Evolutionary conservation across 768 basidiomycete genomes (phyloP).

Genomic region (Tephrocybe sp.): DNA sequence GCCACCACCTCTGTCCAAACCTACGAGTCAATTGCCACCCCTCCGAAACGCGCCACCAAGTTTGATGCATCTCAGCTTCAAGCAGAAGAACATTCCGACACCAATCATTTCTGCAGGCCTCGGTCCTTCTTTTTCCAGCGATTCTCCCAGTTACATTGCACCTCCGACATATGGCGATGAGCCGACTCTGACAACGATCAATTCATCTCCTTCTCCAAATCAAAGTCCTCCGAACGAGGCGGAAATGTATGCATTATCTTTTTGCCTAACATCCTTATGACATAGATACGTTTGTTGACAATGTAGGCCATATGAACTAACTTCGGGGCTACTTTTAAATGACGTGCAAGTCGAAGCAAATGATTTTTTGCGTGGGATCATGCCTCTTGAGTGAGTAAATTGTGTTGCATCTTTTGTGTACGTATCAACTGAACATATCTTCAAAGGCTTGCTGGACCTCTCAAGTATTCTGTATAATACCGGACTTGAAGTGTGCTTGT

Average conservation of each 20-base stretch:
- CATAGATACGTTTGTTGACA: no score
- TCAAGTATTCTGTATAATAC: no score
- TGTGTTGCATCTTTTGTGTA: not conserved
- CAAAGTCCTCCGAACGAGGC: no score
- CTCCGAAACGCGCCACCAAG: conserved; percentile 5
- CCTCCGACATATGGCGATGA: no score
- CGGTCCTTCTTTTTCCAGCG: no score
- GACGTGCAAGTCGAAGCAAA: conserved; percentile 11
- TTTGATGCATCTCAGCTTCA: conserved; percentile 38
- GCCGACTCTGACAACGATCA: no score
- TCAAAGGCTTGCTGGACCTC: conserved; percentile 33
- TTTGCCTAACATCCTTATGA: no score
- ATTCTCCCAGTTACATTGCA: no score
- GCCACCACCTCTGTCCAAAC: conserved; percentile 12
- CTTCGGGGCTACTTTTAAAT: not conserved
- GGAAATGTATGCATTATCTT: no score
- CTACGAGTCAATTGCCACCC: conserved; percentile 2
- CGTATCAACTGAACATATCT: no score
- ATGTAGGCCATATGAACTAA: not conserved
- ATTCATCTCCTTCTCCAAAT: no score
- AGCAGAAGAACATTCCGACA: conserved; percentile 30
- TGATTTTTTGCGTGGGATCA: conserved; percentile 17
- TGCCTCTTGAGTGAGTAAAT: conserved; percentile 17
- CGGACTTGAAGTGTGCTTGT: no score
- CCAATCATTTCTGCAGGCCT: not conserved